Conservation (phyloP, 1,139 yeast genomes). For the Kluyveromyces sp. region DNA sequence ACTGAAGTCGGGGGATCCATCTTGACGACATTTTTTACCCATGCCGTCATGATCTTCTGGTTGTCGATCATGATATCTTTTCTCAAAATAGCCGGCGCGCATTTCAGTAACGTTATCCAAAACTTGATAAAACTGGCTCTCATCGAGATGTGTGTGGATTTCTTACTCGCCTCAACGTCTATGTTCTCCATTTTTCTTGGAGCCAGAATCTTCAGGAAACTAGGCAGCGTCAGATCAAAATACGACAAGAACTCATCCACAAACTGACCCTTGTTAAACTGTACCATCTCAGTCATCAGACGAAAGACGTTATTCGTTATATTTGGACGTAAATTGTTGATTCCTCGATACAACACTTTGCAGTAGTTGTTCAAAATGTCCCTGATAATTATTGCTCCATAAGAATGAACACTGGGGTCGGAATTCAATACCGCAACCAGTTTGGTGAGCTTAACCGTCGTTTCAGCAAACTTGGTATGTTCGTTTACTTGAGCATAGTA, state of each 20-base stretch:
- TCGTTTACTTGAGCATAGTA: conserved; percentile 59
- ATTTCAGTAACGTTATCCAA: conserved; percentile 48
- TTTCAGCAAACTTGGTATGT: conserved; percentile 42
- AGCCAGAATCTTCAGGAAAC: conserved; percentile 54
- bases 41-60: conserved; percentile 49
- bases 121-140: conserved; percentile 55
- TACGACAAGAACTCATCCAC: conserved; percentile 53
- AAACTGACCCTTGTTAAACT: conserved; percentile 43
- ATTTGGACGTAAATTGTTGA: conserved; percentile 51
- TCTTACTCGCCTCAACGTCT: conserved; percentile 30
- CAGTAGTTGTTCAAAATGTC: conserved; percentile 49
- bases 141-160: conserved; percentile 37
- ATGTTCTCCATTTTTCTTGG: conserved; percentile 45
- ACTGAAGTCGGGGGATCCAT: conserved; percentile 47
- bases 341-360: conserved; percentile 62
- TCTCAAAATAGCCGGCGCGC: conserved; percentile 47
- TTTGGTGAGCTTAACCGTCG: conserved; percentile 33
- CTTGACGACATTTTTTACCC: conserved; percentile 58
- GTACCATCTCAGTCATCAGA: conserved; percentile 47
- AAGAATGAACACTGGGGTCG: conserved; percentile 20
- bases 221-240: conserved; percentile 61
- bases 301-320: conserved; percentile 56
- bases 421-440: conserved; percentile 20
- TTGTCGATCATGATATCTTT: conserved; percentile 56
- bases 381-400: conserved; percentile 40